phyloP scores from a whole-genome alignment of 805 yeast species.

The Suhomyces canberraensis region DNA sequence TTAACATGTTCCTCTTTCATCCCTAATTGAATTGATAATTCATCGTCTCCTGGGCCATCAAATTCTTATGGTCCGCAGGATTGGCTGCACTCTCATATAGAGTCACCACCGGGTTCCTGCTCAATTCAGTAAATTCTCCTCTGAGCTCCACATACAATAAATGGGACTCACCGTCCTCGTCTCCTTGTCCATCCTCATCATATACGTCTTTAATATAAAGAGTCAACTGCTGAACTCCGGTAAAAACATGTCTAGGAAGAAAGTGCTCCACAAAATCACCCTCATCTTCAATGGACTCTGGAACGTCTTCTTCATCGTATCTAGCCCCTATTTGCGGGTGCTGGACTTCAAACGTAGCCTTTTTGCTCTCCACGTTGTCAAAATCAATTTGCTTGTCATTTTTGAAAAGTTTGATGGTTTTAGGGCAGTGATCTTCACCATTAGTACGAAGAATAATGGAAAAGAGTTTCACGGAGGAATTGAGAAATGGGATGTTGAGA shows the following conservation, averaged over 20 bases:
- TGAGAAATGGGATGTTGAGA: constrained; percentile 70
- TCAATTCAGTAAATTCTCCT: constrained; percentile 60
- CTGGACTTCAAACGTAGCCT: constrained; percentile 49
- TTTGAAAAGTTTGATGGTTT: constrained; percentile 65
- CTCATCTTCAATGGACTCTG: constrained; percentile 29
- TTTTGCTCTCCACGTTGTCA: constrained; percentile 48
- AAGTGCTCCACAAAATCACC: constrained; percentile 74
- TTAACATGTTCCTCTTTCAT: no score
- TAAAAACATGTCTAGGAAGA: constrained; percentile 70
- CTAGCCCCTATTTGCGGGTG: constrained; percentile 64
- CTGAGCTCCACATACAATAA: constrained; percentile 74
- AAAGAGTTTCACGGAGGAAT: constrained; percentile 68
- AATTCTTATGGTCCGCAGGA: constrained; percentile 73
- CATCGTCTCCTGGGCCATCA: constrained; percentile 10
- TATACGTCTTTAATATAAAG: constrained; percentile 61
- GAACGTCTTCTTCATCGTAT: constrained; percentile 36
- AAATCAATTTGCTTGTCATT: constrained; percentile 73
- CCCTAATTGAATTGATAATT: constrained; percentile 4
- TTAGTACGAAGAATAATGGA: constrained; percentile 69
- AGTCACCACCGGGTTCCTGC: constrained; percentile 69
- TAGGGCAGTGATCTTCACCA: constrained; percentile 65
- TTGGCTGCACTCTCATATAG: constrained; percentile 90
- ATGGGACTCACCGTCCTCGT: constrained; percentile 48
- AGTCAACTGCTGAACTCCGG: constrained; percentile 65
- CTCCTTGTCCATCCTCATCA: constrained; percentile 46